These are phyloP conservation scores for Colletotrichum scovillei DNA, from an alignment of 2,329 filamentous ascomycete species.

Conservation along the genomic window DNA sequence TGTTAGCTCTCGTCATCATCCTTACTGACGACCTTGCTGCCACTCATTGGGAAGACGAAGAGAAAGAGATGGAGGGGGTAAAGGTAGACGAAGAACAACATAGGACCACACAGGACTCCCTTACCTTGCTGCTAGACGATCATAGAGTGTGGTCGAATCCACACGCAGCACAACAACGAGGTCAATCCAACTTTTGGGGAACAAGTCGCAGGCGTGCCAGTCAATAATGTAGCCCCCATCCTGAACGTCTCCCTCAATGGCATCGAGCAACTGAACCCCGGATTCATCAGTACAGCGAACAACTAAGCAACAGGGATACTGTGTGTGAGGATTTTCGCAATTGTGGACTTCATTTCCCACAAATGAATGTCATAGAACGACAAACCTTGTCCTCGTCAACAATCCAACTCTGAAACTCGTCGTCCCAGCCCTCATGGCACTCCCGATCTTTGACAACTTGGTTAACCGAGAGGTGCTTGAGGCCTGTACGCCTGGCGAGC, in stretches of 20 bases:
- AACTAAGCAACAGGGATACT: neutral
- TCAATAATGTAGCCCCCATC: slow-evolving; percentile 90
- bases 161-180: slow-evolving; percentile 91
- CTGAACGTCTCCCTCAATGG: slow-evolving; percentile 84
- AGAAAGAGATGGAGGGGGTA: neutral
- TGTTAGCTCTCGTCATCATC: neutral
- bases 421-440: slow-evolving; percentile 89
- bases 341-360: neutral
- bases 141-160: slow-evolving; percentile 83
- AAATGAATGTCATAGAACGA: slow-evolving; percentile 10
- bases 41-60: too few relatives aligned
- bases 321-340: neutral
- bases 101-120: slow-evolving; percentile 35
- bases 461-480: slow-evolving; percentile 90
- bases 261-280: slow-evolving; percentile 78
- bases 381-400: slow-evolving; percentile 95
- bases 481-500: slow-evolving; percentile 78
- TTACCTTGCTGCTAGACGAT: slow-evolving; percentile 81
- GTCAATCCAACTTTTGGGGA: slow-evolving; percentile 94
- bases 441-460: slow-evolving; percentile 88
- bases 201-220: slow-evolving; percentile 98
- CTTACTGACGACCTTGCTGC: neutral
- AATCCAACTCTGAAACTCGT: slow-evolving; percentile 87
- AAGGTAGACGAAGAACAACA: neutral
- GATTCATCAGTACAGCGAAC: neutral